A percentile compares a stretch with the other conserved stretches of the same genome.
These are phyloP conservation scores for Ilex aquifolium DNA, from an alignment of 257 asterid species.

Conservation along the genomic window DNA sequence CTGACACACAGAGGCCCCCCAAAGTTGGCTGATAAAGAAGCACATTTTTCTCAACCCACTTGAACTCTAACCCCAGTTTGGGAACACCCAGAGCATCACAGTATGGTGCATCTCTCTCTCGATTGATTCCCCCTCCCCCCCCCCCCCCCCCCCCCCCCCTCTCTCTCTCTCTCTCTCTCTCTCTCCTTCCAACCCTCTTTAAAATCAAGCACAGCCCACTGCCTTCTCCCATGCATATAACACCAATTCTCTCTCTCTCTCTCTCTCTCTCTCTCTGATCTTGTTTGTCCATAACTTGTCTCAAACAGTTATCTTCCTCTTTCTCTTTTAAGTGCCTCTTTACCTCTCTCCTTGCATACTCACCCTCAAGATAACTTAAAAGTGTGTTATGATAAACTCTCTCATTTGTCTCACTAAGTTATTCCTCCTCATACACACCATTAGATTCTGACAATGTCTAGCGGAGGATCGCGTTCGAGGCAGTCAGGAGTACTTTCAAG, in stretches of 20 bases:
- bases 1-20: conserved; percentile 51
- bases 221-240: conserved; percentile 76
- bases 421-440: not conserved
- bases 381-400: no score
- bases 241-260: conserved; percentile 50
- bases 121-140: not conserved
- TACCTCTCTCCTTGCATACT: not conserved
- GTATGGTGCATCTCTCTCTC: conserved; percentile 24
- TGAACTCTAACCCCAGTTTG: conserved; percentile 42
- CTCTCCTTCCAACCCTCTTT: conserved; percentile 18
- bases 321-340: not conserved
- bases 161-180: conserved; percentile 9
- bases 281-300: conserved; percentile 41
- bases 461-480: conserved; percentile 84
- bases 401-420: not conserved
- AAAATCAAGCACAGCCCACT: conserved; percentile 43
- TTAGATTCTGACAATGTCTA: conserved; percentile 51
- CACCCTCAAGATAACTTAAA: no score
- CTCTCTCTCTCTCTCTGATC: conserved; percentile 17
- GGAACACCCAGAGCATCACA: conserved; percentile 43
- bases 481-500: conserved; percentile 60
- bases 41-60: conserved; percentile 39
- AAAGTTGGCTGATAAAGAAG: conserved; percentile 25
- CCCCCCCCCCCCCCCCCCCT: not conserved
- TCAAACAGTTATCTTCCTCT: not conserved